Conservation (phyloP, 345 rosid species). For the Alliaria petiolata region DNA sequence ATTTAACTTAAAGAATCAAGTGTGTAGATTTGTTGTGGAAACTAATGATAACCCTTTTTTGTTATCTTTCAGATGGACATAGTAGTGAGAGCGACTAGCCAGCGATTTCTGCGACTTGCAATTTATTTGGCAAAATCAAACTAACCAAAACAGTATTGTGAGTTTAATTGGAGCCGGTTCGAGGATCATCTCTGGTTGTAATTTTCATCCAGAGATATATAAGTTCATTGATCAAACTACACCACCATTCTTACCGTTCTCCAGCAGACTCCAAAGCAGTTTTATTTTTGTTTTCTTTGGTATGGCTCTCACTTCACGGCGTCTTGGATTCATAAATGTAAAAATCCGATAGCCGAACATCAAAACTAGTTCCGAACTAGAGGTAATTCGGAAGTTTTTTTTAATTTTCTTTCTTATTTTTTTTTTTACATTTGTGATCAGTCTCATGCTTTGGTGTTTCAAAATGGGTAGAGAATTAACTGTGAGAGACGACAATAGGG, state of each 20-base stretch:
- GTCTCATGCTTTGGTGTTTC: conserved; percentile 9
- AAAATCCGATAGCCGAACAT: conserved; percentile 12
- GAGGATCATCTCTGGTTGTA: conserved; percentile 26
- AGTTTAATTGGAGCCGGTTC: conserved; percentile 23
- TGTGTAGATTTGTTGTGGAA: neutral
- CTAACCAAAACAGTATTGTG: conserved; percentile 28
- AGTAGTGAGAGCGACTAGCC: conserved; percentile 90
- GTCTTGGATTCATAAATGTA: conserved; percentile 22
- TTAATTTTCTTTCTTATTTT: conserved; percentile 1
- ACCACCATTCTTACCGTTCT: conserved; percentile 31
- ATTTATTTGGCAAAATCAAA: conserved; percentile 35
- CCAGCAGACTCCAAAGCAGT: conserved; percentile 23
- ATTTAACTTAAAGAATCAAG: too few relatives aligned
- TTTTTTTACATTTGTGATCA: neutral
- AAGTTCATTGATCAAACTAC: conserved; percentile 15
- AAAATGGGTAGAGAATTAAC: conserved; percentile 23
- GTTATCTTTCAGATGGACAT: conserved; percentile 61
- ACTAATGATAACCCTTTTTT: conserved; percentile 6
- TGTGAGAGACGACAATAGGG: conserved; percentile 18
- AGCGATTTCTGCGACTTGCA: conserved; percentile 21
- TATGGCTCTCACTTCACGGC: conserved; percentile 5
- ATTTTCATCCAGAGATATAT: conserved; percentile 21
- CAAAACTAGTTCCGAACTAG: conserved; percentile 15
- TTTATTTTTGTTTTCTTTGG: conserved; percentile 33
- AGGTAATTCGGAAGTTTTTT: conserved; percentile 32